Evolutionary conservation across 116 monocot species (phyloP), one percentile per base, ranked within the genome.

Genomic region (Iris pallida): DNA sequence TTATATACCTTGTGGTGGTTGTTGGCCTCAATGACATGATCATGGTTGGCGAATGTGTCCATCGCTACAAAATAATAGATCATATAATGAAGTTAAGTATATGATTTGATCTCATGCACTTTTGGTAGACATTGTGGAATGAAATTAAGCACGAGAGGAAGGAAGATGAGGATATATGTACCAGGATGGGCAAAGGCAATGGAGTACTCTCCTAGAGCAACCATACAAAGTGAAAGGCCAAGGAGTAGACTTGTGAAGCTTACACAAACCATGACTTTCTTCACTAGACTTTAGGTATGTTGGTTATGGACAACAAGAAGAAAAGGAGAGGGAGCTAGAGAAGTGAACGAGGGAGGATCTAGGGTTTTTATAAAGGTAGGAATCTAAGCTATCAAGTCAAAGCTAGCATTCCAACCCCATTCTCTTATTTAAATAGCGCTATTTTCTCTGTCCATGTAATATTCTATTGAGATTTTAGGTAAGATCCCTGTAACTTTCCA

Each of bases 221-320:
- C 42, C 53, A 66, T 73, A 70, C 69, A 72, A 20, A 82, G 41
- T 6, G 79, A 66, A 56, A 86, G 57, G 46, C 57, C 78, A 71
- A 81, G 63, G 11, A 83, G 52, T 4, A 76, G 42, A 42, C 69
- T 66, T 66, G 48, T 55, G 16, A 57, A 66, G 60, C 71, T 74
- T 73, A 57, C 20, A 47, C 18, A 52, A 17, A 68, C 71, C 84
- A 84, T 84, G 61, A 55, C 66, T 72, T 58, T 72, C 46, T 44
- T 61, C 14, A 40, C 45, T 55, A 41, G 49, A 49, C 43, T 72
- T 45, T n/a, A 44, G 16, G 63, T 68, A 62, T 49, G 67, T 66
- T 44, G 53, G 68, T 76, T 56, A 13, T 53, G 43, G 47, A 49
- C 11, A 42, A 60, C 16, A 12, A 76, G 64, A 64, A 54, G 20